Evolutionary conservation across 768 basidiomycete genomes (phyloP).

Genomic region (Chiua virens): DNA sequence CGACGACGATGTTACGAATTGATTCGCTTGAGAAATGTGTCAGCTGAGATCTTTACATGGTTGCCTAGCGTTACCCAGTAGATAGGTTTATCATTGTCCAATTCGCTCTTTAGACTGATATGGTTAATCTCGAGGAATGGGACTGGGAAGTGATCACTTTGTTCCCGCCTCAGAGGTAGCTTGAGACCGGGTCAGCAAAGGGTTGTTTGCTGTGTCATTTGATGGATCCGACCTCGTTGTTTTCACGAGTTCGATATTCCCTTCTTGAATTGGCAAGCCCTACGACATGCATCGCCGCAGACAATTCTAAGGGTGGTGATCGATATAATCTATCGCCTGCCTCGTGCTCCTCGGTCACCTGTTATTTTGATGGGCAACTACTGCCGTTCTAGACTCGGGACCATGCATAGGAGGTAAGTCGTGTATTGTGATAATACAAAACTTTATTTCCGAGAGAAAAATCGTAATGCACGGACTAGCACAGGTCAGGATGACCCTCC

Average conservation of each 20-base stretch:
- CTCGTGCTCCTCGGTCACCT: neutral
- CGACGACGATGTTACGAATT: constrained; percentile 28
- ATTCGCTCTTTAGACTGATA: neutral
- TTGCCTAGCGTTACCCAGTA: neutral
- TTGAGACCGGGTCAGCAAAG: constrained; percentile 3
- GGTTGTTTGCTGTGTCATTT: constrained; percentile 7
- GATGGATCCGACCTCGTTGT: constrained; percentile 22
- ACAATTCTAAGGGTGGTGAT: constrained; percentile 4
- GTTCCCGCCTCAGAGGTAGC: neutral
- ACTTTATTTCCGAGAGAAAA: too few species aligned
- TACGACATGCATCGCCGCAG: constrained; percentile 5
- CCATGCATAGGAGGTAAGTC: neutral
- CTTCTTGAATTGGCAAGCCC: constrained; percentile 24
- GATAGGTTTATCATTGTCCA: constrained; percentile 7
- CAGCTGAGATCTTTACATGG: neutral
- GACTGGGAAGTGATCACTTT: constrained; percentile 1
- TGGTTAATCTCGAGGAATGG: neutral
- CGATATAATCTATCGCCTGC: constrained; percentile 18
- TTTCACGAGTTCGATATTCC: constrained; percentile 12
- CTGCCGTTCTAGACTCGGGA: neutral
- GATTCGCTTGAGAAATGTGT: constrained; percentile 7
- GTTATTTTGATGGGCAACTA: constrained; percentile 1
- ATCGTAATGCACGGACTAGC: too few species aligned
- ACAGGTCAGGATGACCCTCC: too few species aligned
- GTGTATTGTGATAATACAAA: too few species aligned